Conservation (phyloP, 768 basidiomycete genomes). For the Termitomyces sp. region DNA sequence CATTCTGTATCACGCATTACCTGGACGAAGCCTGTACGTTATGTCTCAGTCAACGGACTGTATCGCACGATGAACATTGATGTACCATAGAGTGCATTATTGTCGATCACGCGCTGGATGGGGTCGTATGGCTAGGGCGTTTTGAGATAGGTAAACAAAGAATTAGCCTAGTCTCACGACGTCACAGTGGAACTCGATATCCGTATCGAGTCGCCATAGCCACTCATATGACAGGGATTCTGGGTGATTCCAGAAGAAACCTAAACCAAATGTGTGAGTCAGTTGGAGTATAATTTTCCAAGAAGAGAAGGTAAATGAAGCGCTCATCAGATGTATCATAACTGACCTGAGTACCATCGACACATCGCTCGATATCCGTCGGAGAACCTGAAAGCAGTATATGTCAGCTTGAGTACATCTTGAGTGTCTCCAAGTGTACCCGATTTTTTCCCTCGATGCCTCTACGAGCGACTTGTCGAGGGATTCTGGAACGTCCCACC, state of each 20-base stretch:
- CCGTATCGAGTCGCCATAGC: constrained; percentile 24
- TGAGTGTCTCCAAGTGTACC: constrained; percentile 8
- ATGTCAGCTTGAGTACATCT: neutral
- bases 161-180: constrained; percentile 14
- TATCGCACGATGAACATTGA: neutral
- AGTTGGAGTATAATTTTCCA: neutral
- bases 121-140: constrained; percentile 22
- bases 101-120: constrained; percentile 17
- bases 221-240: constrained; percentile 22
- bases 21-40: constrained; percentile 20
- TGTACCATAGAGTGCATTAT: constrained; percentile 20
- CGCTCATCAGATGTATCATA: neutral
- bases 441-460: constrained; percentile 18
- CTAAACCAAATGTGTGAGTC: constrained; percentile 7
- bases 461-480: constrained; percentile 17
- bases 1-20: constrained; percentile 18
- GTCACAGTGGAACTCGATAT: constrained; percentile 26
- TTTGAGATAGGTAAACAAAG: neutral
- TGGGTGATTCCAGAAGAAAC: constrained; percentile 24
- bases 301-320: neutral
- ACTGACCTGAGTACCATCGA: constrained; percentile 23
- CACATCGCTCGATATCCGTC: constrained; percentile 25
- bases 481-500: constrained; percentile 19
- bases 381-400: constrained; percentile 14
- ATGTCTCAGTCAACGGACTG: neutral